Conservation (phyloP, 306 rosid species). For the Trifolium dubium region DNA sequence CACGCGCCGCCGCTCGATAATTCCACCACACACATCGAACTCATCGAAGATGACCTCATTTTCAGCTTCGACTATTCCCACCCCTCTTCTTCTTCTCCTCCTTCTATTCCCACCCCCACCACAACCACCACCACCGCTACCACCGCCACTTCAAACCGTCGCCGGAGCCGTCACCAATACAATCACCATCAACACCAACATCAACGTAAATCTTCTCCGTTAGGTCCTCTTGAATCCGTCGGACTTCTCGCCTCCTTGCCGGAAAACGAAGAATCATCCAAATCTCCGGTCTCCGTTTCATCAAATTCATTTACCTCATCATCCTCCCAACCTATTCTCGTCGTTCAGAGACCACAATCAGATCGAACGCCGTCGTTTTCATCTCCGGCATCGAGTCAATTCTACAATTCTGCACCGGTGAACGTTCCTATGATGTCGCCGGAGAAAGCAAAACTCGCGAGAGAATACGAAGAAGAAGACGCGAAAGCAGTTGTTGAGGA, state of each 20-base stretch:
- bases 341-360: constrained; percentile 18
- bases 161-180: background rate
- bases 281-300: constrained; percentile 47
- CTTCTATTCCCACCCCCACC: constrained; percentile 49
- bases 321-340: constrained; percentile 18
- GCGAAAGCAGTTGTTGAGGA: constrained; percentile 42
- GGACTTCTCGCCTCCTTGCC: too few species aligned
- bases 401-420: constrained; percentile 77
- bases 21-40: constrained; percentile 51
- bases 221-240: constrained; percentile 39
- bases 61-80: constrained; percentile 56
- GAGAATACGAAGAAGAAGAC: constrained; percentile 41
- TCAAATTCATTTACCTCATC: constrained; percentile 33
- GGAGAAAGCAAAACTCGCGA: constrained; percentile 33
- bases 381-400: constrained; percentile 50
- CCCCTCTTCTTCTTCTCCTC: constrained; percentile 48
- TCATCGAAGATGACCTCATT: constrained; percentile 74
- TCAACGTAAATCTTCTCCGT: constrained; percentile 43
- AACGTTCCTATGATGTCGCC: constrained; percentile 63
- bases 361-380: constrained; percentile 38
- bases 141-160: constrained; percentile 22
- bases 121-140: too few species aligned
- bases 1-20: constrained; percentile 32
- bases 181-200: constrained; percentile 19
- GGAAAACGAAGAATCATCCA: constrained; percentile 15